A percentile compares a stretch with the other conserved stretches of the same genome.
phyloP scores from a whole-genome alignment of 1,139 yeast species.

The Kurtzmaniella natalensis region DNA sequence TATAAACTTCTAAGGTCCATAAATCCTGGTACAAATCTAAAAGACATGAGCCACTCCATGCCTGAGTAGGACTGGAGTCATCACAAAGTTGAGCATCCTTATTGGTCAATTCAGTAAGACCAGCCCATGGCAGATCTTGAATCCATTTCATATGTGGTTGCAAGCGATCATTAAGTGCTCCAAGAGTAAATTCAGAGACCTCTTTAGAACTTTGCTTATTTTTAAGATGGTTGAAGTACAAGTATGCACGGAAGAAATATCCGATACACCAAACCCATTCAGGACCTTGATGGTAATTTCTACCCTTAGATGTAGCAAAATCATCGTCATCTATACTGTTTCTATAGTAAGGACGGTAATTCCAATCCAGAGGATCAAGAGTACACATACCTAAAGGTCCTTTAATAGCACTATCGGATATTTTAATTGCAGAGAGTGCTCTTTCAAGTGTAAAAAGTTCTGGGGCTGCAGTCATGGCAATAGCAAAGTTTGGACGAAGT shows the following conservation, averaged over 20 bases:
- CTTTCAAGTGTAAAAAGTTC: slow-evolving; percentile 66
- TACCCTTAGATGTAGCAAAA: slow-evolving; percentile 90
- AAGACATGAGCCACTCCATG: slow-evolving; percentile 89
- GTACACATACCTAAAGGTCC: slow-evolving; percentile 94
- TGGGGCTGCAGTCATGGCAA: slow-evolving; percentile 92
- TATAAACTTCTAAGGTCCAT: slow-evolving; percentile 31
- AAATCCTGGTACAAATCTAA: slow-evolving; percentile 74
- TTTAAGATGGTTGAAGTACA: slow-evolving; percentile 41
- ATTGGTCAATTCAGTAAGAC: slow-evolving; percentile 87
- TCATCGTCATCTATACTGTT: slow-evolving; percentile 79
- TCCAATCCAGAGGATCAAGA: slow-evolving; percentile 85
- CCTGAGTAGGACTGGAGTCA: slow-evolving; percentile 94
- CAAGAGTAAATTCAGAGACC: slow-evolving; percentile 31
- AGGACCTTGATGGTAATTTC: slow-evolving; percentile 98
- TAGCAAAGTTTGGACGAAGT: slow-evolving; percentile 84
- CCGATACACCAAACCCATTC: slow-evolving; percentile 97
- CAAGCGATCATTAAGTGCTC: slow-evolving; percentile 50
- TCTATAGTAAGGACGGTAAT: slow-evolving; percentile 83
- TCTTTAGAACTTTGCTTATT: slow-evolving; percentile 19
- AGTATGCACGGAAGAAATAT: slow-evolving; percentile 75
- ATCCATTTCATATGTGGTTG: slow-evolving; percentile 69
- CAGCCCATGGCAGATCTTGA: slow-evolving; percentile 79
- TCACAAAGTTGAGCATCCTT: slow-evolving; percentile 75
- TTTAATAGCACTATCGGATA: slow-evolving; percentile 70
- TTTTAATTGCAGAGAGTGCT: slow-evolving; percentile 59